Evolutionary conservation across 2,329 filamentous ascomycete genomes (phyloP).

Genomic region (Nigrograna mackinnonii): DNA sequence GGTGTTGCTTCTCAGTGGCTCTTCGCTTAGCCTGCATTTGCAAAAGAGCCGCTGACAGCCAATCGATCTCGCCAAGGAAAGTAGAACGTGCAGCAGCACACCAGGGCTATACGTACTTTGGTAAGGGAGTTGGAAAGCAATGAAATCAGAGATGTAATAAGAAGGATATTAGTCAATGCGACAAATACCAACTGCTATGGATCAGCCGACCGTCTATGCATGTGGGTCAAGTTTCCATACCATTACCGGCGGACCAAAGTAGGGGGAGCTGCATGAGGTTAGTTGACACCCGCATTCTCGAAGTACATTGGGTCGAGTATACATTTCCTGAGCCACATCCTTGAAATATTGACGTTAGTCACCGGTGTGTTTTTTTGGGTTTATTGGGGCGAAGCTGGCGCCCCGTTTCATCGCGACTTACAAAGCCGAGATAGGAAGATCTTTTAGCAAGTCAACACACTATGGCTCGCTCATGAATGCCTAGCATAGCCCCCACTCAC

Average conservation of each 20-base stretch:
- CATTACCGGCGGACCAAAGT: constrained; percentile 58
- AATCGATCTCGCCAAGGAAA: constrained; percentile 25
- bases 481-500: constrained; percentile 27
- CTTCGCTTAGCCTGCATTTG: constrained; percentile 15
- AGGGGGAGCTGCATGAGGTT: constrained; percentile 47
- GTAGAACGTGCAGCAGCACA: constrained; percentile 6
- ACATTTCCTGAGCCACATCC: constrained; percentile 54
- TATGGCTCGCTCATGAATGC: constrained; percentile 10
- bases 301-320: no score
- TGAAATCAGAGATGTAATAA: constrained; percentile 78
- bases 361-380: constrained; percentile 3
- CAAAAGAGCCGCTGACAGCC: constrained; percentile 13
- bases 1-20: constrained; percentile 15
- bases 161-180: constrained; percentile 74
- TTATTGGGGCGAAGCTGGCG: constrained; percentile 11
- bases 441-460: constrained; percentile 18
- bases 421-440: constrained; percentile 74
- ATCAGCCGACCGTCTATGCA: constrained; percentile 28
- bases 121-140: constrained; percentile 76
- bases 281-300: constrained; percentile 6
- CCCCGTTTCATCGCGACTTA: constrained; percentile 46
- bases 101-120: constrained; percentile 49
- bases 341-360: constrained; percentile 34
- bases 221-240: constrained; percentile 27
- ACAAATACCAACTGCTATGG: constrained; percentile 67